Evolutionary conservation across 306 rosid species (phyloP).

Genomic region (Ammopiptanthus mongolicus): DNA sequence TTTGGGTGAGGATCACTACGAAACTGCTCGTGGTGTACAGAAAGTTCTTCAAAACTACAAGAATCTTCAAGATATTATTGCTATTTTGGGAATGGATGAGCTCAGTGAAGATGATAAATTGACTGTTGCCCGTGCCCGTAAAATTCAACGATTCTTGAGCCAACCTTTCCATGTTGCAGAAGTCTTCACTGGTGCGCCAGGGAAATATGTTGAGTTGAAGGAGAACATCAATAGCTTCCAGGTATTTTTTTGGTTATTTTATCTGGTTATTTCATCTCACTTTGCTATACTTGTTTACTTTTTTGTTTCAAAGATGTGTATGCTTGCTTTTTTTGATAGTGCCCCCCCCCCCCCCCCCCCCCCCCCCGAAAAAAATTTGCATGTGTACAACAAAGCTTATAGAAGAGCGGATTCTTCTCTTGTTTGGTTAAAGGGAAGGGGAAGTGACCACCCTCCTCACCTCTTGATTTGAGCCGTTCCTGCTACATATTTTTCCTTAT

Average conservation of each 20-base stretch:
- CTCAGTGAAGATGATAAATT: constrained; percentile 97
- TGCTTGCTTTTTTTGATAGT: background rate
- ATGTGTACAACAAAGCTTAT: too few relatives aligned
- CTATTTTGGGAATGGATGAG: constrained; percentile 99
- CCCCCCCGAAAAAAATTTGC: too few relatives aligned
- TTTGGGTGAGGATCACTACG: constrained; percentile 87
- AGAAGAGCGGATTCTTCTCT: too few relatives aligned
- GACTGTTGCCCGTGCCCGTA: constrained; percentile 98
- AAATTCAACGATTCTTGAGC: constrained; percentile 73
- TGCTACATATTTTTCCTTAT: background rate
- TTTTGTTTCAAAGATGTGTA: background rate
- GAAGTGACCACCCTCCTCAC: too few relatives aligned
- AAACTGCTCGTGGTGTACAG: constrained; percentile 99
- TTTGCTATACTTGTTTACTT: background rate
- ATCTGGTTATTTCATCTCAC: background rate
- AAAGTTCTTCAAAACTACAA: constrained; percentile 92
- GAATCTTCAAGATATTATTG: constrained; percentile 99
- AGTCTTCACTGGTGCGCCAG: constrained; percentile 99
- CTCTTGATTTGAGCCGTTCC: background rate
- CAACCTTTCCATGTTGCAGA: constrained; percentile 99
- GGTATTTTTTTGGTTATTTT: constrained; percentile 37
- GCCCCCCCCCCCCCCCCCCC: too few relatives aligned
- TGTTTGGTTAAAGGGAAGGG: too few relatives aligned
- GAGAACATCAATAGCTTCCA: constrained; percentile 84
- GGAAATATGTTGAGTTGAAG: constrained; percentile 91